These are phyloP conservation scores for Tieghemostelium lacteum DNA, from an alignment of 78 protist genomes.

Conservation along the genomic window DNA sequence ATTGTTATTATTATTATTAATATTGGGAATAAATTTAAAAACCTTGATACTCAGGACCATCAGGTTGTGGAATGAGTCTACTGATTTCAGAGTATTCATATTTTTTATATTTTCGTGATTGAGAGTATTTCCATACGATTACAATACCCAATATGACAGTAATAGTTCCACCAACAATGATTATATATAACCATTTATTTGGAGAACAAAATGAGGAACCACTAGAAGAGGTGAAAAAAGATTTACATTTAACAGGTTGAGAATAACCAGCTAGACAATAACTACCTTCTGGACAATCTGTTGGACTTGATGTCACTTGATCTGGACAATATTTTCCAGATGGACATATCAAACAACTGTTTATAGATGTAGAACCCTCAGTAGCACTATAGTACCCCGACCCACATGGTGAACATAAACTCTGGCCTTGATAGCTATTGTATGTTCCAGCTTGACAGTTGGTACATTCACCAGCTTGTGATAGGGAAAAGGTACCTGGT, in stretches of 20 bases:
- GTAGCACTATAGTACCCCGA: slow-evolving; percentile 18
- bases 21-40: too few species aligned
- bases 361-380: background rate
- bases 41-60: slow-evolving; percentile 77
- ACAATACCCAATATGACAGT: slow-evolving; percentile 6
- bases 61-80: slow-evolving; percentile 70
- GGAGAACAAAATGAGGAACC: slow-evolving; percentile 28
- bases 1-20: too few species aligned
- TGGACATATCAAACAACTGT: slow-evolving; percentile 33
- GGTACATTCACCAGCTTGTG: slow-evolving; percentile 1
- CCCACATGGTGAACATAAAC: slow-evolving; percentile 24
- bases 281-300: slow-evolving; percentile 24
- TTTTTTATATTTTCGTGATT: slow-evolving; percentile 11
- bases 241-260: background rate
- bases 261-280: slow-evolving; percentile 15
- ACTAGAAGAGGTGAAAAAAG: slow-evolving; percentile 2
- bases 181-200: slow-evolving; percentile 44
- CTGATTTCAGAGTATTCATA: slow-evolving; percentile 6
- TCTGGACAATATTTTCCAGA: slow-evolving; percentile 48
- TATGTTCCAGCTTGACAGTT: slow-evolving; percentile 32
- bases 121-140: slow-evolving; percentile 9
- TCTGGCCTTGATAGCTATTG: background rate
- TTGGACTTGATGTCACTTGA: background rate
- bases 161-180: slow-evolving; percentile 24
- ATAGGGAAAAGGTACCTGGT: slow-evolving; percentile 9